These are phyloP conservation scores for Heritiera littoralis DNA, from an alignment of 345 rosid genomes.

Conservation along the genomic window DNA sequence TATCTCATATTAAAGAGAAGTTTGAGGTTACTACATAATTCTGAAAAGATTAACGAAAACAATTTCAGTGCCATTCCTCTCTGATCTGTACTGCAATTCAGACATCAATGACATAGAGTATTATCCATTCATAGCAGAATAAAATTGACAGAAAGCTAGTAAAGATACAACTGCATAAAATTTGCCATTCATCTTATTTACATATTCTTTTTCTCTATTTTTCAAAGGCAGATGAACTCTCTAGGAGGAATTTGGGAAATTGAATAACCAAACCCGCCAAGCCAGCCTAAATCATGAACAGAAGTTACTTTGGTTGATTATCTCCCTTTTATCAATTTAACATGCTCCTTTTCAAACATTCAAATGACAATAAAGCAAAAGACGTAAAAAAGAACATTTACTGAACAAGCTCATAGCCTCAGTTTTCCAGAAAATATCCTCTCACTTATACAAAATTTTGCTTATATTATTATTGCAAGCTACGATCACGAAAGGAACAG, in stretches of 20 bases:
- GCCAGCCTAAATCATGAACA: neutral
- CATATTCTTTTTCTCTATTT: neutral
- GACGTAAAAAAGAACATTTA: too few relatives aligned
- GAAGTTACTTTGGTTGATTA: neutral
- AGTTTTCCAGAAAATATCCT: neutral
- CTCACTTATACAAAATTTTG: neutral
- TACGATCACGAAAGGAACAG: neutral
- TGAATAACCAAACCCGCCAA: too few relatives aligned
- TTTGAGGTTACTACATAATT: neutral
- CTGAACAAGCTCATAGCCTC: neutral
- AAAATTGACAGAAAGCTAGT: neutral
- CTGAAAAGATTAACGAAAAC: neutral
- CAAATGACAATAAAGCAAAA: neutral
- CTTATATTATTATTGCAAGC: neutral
- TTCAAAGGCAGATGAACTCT: too few relatives aligned
- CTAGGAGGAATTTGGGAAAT: too few relatives aligned
- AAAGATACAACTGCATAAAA: neutral
- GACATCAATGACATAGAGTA: neutral
- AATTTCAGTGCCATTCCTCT: neutral
- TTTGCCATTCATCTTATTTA: neutral
- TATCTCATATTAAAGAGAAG: neutral
- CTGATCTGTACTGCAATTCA: neutral
- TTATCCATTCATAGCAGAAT: neutral
- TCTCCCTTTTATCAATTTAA: neutral
- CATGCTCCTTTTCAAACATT: neutral